Evolutionary conservation across 495 filamentous ascomycete species (phyloP), one percentile per base, ranked within the genome.

Genomic region (Hypoxylon perforatum): DNA sequence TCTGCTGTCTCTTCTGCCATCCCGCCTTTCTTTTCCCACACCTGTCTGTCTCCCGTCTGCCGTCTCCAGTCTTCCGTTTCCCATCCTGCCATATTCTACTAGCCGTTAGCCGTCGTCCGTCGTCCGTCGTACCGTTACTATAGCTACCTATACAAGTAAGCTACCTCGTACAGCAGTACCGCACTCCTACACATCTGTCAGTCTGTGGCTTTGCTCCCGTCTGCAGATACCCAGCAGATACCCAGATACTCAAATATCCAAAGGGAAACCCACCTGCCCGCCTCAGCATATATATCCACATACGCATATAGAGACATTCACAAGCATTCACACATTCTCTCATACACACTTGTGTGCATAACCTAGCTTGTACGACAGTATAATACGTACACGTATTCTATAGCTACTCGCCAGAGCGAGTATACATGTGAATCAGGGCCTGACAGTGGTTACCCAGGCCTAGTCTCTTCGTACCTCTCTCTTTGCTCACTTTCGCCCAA

Each of bases 371-470:
- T 66, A 50, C 52, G 33, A 67, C 64, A 53, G 64, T 62, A 67
- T 53, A 61, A 61, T 67, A 67, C 64, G 51, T 61, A 57, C 48
- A 67, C 47, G 52, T 62, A 52, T 67, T 50, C 28, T 67, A 52
- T 57, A 15, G 41, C 11, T 6, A 21, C n/a, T 44, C 11, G 17
- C 17, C 9, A 18, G 17, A 18, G 41, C 47, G 57, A 33, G 38
- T 67, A 47, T 61, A 49, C 41, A 44, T 44, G 8, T 19, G 41
- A 44, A 19, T 19, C 41, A 18, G 41, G 41, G n/a, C 15, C 25
- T 3, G 41, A 9, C 42, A 21, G 42, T 45, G 42, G 23, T 49
- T 49, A 49, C 23, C 14, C 46, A 49, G 46, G 30, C 10, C 25
- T 30, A 18, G 49, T 52, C 8, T 9, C 30, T 33, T 33, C 8